Conservation (phyloP, 306 rosid species). For the Rosa rugosa region DNA sequence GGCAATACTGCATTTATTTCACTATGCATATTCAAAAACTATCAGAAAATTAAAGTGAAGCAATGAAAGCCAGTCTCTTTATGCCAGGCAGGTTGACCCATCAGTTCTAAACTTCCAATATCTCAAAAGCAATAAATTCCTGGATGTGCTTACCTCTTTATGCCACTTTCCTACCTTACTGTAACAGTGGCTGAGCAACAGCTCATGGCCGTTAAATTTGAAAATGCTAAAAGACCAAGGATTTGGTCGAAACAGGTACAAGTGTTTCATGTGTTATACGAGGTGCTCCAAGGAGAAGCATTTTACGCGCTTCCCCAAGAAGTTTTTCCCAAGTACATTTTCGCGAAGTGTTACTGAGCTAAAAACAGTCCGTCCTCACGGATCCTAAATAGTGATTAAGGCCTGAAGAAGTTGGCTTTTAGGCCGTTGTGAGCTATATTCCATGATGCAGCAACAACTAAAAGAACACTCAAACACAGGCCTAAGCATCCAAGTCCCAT, state of each 20-base stretch:
- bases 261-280: background rate
- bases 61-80: background rate
- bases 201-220: background rate
- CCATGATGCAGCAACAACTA: conserved; percentile 45
- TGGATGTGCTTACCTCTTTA: background rate
- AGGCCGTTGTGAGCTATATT: conserved; percentile 41
- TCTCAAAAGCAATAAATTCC: background rate
- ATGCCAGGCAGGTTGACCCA: background rate
- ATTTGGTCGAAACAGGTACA: background rate
- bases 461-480: conserved; percentile 35
- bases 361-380: background rate
- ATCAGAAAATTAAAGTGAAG: no score
- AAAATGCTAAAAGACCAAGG: background rate
- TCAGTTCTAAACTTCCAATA: background rate
- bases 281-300: no score
- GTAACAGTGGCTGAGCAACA: background rate
- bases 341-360: background rate
- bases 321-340: no score
- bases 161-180: background rate
- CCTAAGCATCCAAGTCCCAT: conserved; percentile 53
- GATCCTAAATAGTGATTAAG: conserved; percentile 12
- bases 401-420: conserved; percentile 60
- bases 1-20: no score
- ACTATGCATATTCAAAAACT: no score
- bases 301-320: no score